phyloP scores from a whole-genome alignment of 1,139 yeast genomes.

The Saccharomyces hybrid region DNA sequence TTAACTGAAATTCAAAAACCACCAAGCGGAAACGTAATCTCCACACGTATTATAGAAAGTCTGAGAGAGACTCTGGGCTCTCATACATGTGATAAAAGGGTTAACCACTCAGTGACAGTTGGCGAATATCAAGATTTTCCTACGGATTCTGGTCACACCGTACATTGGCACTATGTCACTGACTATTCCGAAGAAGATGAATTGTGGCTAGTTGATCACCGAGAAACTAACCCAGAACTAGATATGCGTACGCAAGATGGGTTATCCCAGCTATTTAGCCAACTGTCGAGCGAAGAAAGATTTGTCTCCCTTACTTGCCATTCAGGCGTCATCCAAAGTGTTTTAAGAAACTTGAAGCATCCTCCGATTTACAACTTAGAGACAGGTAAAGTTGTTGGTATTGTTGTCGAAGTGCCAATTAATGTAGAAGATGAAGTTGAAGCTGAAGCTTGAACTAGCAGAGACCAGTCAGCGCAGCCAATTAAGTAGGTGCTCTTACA shows the following conservation, averaged over 20 bases:
- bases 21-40: conserved; percentile 23
- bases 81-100: conserved; percentile 62
- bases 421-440: neutral
- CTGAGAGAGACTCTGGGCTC: conserved; percentile 62
- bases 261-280: conserved; percentile 33
- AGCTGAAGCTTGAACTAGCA: no score
- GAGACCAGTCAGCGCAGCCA: no score
- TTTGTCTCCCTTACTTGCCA: conserved; percentile 49
- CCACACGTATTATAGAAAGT: conserved; percentile 36
- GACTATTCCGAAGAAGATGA: conserved; percentile 44
- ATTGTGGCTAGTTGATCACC: conserved; percentile 35
- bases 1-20: conserved; percentile 9
- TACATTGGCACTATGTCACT: conserved; percentile 39
- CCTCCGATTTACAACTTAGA: conserved; percentile 44
- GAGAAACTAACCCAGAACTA: conserved; percentile 45
- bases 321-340: conserved; percentile 52
- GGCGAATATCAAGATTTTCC: conserved; percentile 17
- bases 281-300: conserved; percentile 28
- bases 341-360: conserved; percentile 46
- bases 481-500: no score
- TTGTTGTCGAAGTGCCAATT: conserved; percentile 39
- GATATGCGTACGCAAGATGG: conserved; percentile 40
- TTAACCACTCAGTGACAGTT: conserved; percentile 17
- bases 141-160: conserved; percentile 13
- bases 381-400: conserved; percentile 57